A percentile compares a stretch with the other conserved stretches of the same genome.
These are phyloP conservation scores for Tetraselmis chui DNA, from an alignment of 139 green algal genomes.

Conservation along the genomic window DNA sequence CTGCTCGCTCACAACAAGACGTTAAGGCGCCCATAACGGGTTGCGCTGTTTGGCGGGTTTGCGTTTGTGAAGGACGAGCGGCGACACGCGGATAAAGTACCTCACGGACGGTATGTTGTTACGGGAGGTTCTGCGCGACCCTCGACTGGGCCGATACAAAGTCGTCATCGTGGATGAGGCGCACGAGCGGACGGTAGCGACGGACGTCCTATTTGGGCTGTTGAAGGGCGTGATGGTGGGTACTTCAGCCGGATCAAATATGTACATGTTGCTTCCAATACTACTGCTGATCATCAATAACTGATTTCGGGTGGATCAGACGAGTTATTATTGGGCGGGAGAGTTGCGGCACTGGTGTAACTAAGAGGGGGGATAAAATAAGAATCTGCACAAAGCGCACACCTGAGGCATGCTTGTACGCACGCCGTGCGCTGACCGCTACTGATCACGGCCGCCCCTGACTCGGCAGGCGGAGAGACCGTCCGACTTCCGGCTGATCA, in stretches of 20 bases:
- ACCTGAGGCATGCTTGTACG: too few species aligned
- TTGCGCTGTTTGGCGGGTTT: slow-evolving; percentile 69
- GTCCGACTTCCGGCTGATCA: slow-evolving; percentile 64
- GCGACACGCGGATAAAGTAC: slow-evolving; percentile 70
- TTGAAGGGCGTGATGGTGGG: slow-evolving; percentile 63
- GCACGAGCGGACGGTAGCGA: slow-evolving; percentile 88
- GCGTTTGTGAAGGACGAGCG: slow-evolving; percentile 62
- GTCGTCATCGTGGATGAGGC: slow-evolving; percentile 93
- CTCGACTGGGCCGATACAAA: slow-evolving; percentile 62
- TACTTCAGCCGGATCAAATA: background rate
- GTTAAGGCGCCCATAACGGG: background rate
- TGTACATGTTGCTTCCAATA: too few species aligned
- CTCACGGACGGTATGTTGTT: slow-evolving; percentile 95
- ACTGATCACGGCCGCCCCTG: background rate
- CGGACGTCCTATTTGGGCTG: slow-evolving; percentile 89
- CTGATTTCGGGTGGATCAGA: too few species aligned
- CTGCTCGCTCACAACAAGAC: background rate
- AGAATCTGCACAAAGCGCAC: too few species aligned
- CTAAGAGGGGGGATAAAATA: too few species aligned
- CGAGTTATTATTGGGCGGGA: too few species aligned
- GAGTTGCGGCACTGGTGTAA: too few species aligned
- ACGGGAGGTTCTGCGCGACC: slow-evolving; percentile 82
- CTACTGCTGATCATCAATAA: too few species aligned
- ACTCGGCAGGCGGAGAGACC: slow-evolving; percentile 3
- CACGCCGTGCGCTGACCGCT: background rate